Conservation (phyloP, 2,329 filamentous ascomycete genomes). For the Sporothrix brasiliensis region DNA sequence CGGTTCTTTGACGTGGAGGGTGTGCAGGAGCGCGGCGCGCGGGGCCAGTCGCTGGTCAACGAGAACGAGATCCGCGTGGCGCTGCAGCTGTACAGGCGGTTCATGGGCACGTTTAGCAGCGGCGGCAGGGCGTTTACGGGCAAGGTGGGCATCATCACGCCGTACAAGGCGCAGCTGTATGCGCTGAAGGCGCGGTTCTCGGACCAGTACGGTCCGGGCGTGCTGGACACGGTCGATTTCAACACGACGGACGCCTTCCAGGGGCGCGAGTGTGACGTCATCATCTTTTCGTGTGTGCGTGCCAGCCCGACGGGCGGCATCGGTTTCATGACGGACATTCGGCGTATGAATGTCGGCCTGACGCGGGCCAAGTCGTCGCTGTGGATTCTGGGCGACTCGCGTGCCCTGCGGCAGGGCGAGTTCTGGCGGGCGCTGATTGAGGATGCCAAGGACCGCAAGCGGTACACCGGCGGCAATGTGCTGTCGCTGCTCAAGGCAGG, state of each 20-base stretch:
- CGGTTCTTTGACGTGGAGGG: conserved; percentile 97
- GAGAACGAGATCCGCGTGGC: conserved; percentile 83
- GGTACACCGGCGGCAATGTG: conserved; percentile 72
- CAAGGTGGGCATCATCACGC: conserved; percentile 96
- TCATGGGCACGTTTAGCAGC: conserved; percentile 63
- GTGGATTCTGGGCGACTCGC: conserved; percentile 93
- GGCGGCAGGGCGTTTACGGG: conserved; percentile 60
- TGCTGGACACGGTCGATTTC: conserved; percentile 85
- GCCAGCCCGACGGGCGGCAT: conserved; percentile 92
- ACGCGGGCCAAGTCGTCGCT: conserved; percentile 95
- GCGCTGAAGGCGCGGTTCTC: conserved; percentile 77
- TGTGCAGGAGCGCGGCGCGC: conserved; percentile 76
- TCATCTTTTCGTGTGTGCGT: conserved; percentile 98
- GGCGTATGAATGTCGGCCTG: conserved; percentile 98
- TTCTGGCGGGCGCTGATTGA: conserved; percentile 88
- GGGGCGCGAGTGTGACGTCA: conserved; percentile 93
- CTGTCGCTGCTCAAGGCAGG: conserved; percentile 48
- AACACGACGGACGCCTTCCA: conserved; percentile 99
- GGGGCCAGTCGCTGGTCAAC: conserved; percentile 89
- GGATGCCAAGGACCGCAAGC: conserved; percentile 72
- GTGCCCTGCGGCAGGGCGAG: conserved; percentile 80
- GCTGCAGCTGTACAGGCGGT: conserved; percentile 78
- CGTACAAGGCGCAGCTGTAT: conserved; percentile 90
- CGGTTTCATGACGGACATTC: conserved; percentile 96
- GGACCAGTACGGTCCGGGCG: conserved; percentile 69